A percentile compares a stretch with the other conserved stretches of the same genome.
Evolutionary conservation across 2,329 filamentous ascomycete species (phyloP).

Genomic region (Diaporthe amygdali): DNA sequence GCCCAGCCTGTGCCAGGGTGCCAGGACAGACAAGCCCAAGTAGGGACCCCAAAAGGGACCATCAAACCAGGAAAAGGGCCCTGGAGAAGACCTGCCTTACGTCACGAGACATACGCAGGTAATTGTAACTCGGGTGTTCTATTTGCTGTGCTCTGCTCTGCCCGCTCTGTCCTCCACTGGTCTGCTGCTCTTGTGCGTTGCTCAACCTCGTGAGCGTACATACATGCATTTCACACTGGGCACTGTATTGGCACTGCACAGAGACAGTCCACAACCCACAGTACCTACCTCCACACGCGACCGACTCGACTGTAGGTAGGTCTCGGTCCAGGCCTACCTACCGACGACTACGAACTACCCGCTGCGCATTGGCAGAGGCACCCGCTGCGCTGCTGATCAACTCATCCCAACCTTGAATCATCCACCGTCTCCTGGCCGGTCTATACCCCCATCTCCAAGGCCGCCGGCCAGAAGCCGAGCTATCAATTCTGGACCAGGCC

Average conservation of each 20-base stretch:
- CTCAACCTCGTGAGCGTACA: not conserved
- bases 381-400: not conserved
- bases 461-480: constrained; percentile 10
- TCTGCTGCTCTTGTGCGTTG: not conserved
- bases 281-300: too few species aligned
- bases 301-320: not conserved
- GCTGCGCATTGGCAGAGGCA: not conserved
- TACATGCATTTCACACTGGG: not conserved
- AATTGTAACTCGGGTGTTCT: not conserved
- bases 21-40: constrained; percentile 8
- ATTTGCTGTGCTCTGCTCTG: not conserved
- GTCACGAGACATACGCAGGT: constrained; percentile 20
- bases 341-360: not conserved
- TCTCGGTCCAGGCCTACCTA: not conserved
- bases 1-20: too few species aligned
- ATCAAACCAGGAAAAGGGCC: not conserved
- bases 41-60: not conserved
- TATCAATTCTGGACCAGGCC: not conserved
- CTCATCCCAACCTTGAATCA: not conserved
- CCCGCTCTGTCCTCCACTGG: too few species aligned
- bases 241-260: not conserved
- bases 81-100: constrained; percentile 15
- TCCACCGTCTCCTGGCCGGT: not conserved
- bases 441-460: not conserved
- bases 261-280: not conserved